These are phyloP conservation scores for Talaromyces albobiverticillius DNA, from an alignment of 2,329 filamentous ascomycete genomes.

Conservation along the genomic window DNA sequence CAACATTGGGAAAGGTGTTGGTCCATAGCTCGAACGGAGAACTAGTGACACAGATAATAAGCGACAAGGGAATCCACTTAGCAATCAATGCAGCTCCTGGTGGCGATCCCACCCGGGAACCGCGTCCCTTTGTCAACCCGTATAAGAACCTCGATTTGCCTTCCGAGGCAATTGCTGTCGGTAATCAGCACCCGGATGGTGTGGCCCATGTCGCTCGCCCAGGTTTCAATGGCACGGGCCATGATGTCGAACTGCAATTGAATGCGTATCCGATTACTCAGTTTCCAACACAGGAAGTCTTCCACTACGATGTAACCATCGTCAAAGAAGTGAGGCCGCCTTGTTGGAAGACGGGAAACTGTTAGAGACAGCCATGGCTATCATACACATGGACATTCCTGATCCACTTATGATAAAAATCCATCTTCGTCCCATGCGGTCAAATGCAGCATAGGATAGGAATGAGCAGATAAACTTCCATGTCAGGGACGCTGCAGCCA, in stretches of 20 bases:
- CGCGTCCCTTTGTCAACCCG: conserved; percentile 6
- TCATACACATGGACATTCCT: conserved; percentile 56
- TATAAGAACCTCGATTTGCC: conserved; percentile 13
- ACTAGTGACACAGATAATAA: neutral
- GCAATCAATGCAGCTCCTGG: neutral
- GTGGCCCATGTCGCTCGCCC: conserved; percentile 46
- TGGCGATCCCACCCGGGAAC: conserved; percentile 14
- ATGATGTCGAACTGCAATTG: conserved; percentile 55
- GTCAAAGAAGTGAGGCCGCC: neutral
- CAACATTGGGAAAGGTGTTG: neutral
- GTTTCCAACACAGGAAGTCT: conserved; percentile 62
- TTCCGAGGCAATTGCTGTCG: conserved; percentile 8
- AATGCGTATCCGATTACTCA: conserved; percentile 72
- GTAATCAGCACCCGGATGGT: conserved; percentile 30
- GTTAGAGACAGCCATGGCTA: conserved; percentile 24
- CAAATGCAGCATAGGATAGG: conserved; percentile 50
- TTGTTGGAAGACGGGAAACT: neutral
- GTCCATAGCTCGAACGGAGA: neutral
- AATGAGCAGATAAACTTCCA: conserved; percentile 56
- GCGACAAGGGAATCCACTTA: neutral
- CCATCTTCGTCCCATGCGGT: conserved; percentile 49
- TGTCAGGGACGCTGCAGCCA: conserved; percentile 51
- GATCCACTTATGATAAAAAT: conserved; percentile 52
- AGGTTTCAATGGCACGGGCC: conserved; percentile 58
- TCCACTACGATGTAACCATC: conserved; percentile 87